Conservation (phyloP, 768 basidiomycete genomes). For the Suillus placidus region DNA sequence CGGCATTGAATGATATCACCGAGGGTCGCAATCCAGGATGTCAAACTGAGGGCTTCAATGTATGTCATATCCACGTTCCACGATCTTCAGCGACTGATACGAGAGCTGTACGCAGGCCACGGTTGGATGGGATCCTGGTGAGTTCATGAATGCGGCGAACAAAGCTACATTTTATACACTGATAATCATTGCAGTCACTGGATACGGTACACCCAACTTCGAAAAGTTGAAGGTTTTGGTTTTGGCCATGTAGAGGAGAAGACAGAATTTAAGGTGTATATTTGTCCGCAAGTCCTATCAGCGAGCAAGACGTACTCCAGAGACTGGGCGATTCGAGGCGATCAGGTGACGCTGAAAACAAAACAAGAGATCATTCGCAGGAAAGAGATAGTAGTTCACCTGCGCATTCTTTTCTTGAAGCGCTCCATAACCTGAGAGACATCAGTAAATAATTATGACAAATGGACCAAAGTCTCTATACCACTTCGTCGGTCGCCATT, state of each 20-base stretch:
- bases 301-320: not conserved
- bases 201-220: slow-evolving; percentile 59
- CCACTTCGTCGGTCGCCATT: slow-evolving; percentile 91
- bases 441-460: slow-evolving; percentile 10
- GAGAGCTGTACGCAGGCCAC: slow-evolving; percentile 40
- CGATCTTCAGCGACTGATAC: not conserved
- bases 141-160: slow-evolving; percentile 26
- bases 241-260: slow-evolving; percentile 11
- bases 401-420: slow-evolving; percentile 95
- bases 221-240: slow-evolving; percentile 45
- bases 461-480: slow-evolving; percentile 39
- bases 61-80: slow-evolving; percentile 34
- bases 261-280: not conserved
- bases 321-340: not conserved
- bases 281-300: not conserved
- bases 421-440: slow-evolving; percentile 84
- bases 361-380: slow-evolving; percentile 7
- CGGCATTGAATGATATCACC: slow-evolving; percentile 59
- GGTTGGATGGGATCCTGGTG: slow-evolving; percentile 64
- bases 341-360: not conserved
- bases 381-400: slow-evolving; percentile 40
- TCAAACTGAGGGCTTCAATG: slow-evolving; percentile 68
- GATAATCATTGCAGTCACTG: slow-evolving; percentile 45
- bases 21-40: slow-evolving; percentile 60
- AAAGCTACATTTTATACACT: slow-evolving; percentile 11